Conservation (phyloP, 768 basidiomycete genomes). For the Suillus paluster region DNA sequence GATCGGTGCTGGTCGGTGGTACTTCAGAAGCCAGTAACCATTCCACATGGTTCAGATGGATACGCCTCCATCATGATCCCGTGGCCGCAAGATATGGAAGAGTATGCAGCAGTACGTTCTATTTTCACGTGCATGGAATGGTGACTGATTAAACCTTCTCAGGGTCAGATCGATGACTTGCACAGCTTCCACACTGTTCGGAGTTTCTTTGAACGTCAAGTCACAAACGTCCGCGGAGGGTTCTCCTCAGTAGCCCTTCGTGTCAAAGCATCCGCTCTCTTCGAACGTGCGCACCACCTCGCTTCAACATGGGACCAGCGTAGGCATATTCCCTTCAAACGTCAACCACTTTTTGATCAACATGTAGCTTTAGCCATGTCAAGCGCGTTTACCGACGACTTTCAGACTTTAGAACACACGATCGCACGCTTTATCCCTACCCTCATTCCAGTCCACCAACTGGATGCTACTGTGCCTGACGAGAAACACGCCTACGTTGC, state of each 20-base stretch:
- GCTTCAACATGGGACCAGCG: conserved; percentile 64
- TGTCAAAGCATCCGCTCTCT: conserved; percentile 77
- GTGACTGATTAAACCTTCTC: conserved; percentile 17
- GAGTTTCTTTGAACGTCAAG: conserved; percentile 64
- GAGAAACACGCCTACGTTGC: conserved; percentile 64
- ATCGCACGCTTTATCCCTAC: conserved; percentile 67
- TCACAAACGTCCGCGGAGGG: conserved; percentile 50
- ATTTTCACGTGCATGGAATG: conserved; percentile 9
- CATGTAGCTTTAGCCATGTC: conserved; percentile 48
- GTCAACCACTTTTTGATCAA: conserved; percentile 26
- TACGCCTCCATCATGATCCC: conserved; percentile 68
- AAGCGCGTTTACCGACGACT: conserved; percentile 56
- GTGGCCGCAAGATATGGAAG: conserved; percentile 76
- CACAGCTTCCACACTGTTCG: conserved; percentile 61
- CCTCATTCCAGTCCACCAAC: conserved; percentile 66
- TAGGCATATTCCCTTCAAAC: conserved; percentile 32
- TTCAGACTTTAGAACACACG: conserved; percentile 63
- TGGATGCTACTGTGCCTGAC: conserved; percentile 56
- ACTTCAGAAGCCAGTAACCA: conserved; percentile 66
- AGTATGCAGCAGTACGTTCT: conserved; percentile 67
- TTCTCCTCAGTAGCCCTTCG: conserved; percentile 70
- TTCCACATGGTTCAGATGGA: conserved; percentile 64
- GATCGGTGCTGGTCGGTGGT: conserved; percentile 84
- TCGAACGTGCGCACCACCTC: conserved; percentile 67
- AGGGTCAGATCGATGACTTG: conserved; percentile 63